These are phyloP conservation scores for Globisporangium nunn DNA, from an alignment of 352 stramenopile genomes.

Conservation along the genomic window DNA sequence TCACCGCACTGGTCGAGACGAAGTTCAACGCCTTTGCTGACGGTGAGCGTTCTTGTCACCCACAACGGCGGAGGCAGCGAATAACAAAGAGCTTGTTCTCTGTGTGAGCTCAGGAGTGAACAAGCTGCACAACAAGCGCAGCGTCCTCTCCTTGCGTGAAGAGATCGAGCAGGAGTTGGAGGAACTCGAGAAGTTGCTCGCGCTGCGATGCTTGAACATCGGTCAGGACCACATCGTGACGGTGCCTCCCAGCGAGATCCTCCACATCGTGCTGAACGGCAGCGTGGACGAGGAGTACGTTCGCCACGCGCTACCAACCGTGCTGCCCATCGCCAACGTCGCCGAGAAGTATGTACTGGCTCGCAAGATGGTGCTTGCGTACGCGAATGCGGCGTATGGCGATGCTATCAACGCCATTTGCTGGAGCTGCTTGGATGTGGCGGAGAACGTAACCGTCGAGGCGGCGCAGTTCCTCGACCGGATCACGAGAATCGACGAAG, in stretches of 20 bases:
- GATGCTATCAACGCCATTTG: constrained; percentile 58
- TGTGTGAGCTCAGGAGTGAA: constrained; percentile 32
- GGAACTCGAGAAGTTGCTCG: constrained; percentile 54
- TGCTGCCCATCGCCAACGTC: constrained; percentile 55
- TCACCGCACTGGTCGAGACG: constrained; percentile 28
- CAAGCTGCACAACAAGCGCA: constrained; percentile 36
- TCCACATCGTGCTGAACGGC: constrained; percentile 48
- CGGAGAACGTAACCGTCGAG: constrained; percentile 60
- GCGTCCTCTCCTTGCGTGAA: constrained; percentile 41
- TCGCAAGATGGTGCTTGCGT: constrained; percentile 39
- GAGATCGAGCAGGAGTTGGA: constrained; percentile 68
- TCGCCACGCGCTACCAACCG: constrained; percentile 42
- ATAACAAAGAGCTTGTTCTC: background rate
- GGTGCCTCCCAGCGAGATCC: constrained; percentile 42
- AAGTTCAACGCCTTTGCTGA: constrained; percentile 49
- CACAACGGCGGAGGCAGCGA: background rate
- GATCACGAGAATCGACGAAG: constrained; percentile 24
- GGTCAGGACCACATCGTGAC: constrained; percentile 30
- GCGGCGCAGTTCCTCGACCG: constrained; percentile 52
- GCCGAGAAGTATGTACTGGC: constrained; percentile 49
- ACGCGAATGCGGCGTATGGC: constrained; percentile 44
- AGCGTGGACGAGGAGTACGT: constrained; percentile 52
- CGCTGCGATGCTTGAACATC: constrained; percentile 55
- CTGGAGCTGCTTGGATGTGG: constrained; percentile 62
- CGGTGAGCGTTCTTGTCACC: constrained; percentile 11